Evolutionary conservation across 495 filamentous ascomycete species (phyloP), one percentile per base, ranked within the genome.

Genomic region (Daldinia bambusicola): DNA sequence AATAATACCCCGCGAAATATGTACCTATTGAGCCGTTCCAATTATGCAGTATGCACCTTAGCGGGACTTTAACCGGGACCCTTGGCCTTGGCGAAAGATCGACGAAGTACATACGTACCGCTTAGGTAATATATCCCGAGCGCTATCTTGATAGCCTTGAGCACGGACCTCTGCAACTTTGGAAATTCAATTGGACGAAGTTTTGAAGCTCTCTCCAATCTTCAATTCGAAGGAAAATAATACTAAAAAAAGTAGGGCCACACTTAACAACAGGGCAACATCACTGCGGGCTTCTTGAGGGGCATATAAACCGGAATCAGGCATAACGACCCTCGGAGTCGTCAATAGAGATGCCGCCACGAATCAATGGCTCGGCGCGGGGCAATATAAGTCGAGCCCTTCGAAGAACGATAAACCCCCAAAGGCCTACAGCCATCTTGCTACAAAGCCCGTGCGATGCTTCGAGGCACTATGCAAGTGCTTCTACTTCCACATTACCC

Each of bases 401-500:
- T 6, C 75, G 66, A 30, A 70, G 70, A 53, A 67, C 63, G 43
- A 70, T 63, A 8, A 68, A 13, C 18, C 60, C 22, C 32, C 59
- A 67, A 34, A 66, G 68, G 69, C 63, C 63, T 22, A 48, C 55
- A 37, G 32, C 51, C 31, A 34, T 72, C 57, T 40, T 70, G 34
- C 31, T 50, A 13, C 75, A 74, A 36, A 71, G 43, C 52, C 64
- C 75, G 12, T 69, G 67, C 12, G 56, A 20, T 9, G 72, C 63
- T 8, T 61, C 78, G 7, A 80, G 79, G 58, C 70, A 75, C 8
- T 82, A 81, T 71, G 80, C 82, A 4, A 77, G 71, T 13, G 76
- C 75, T 32, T 78, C 82, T 32, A 73, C 80, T 10, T 76, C 84
- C 1, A 59, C 80, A 7, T 79, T 87, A 41, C 75, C 83, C 13